Conservation (phyloP, 805 yeast species). For the Candida coquimbonensis region DNA sequence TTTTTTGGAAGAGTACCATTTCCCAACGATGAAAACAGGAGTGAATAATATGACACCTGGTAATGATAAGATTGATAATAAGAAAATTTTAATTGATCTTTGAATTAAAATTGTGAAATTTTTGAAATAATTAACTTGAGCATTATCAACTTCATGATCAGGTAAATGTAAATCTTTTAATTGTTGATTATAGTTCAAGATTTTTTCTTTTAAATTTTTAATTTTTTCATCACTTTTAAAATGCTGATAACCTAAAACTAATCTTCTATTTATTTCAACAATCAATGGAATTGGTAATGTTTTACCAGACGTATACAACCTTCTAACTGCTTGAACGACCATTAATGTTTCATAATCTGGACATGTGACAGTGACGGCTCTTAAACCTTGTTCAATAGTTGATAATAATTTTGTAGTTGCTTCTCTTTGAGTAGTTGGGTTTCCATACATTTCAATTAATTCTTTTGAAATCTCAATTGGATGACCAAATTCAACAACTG, state of each 20-base stretch:
- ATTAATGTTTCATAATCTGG: slow-evolving; percentile 93
- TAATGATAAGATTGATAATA: slow-evolving; percentile 57
- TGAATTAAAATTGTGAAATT: slow-evolving; percentile 46
- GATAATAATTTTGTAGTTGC: slow-evolving; percentile 73
- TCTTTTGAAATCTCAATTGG: slow-evolving; percentile 65
- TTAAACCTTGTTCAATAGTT: slow-evolving; percentile 65
- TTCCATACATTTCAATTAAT: slow-evolving; percentile 56
- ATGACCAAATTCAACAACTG: slow-evolving; percentile 89
- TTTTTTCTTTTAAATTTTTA: slow-evolving; percentile 50
- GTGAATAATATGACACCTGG: slow-evolving; percentile 88
- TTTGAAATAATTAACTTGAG: slow-evolving; percentile 42
- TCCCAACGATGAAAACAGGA: slow-evolving; percentile 80
- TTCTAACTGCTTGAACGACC: slow-evolving; percentile 89
- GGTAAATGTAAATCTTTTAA: slow-evolving; percentile 56
- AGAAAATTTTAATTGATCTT: slow-evolving; percentile 49
- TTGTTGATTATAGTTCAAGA: slow-evolving; percentile 61
- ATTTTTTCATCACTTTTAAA: slow-evolving; percentile 67
- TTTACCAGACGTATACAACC: slow-evolving; percentile 75
- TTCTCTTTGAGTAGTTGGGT: slow-evolving; percentile 55
- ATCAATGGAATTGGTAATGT: slow-evolving; percentile 73
- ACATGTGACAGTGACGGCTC: slow-evolving; percentile 86
- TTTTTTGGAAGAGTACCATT: slow-evolving; percentile 63
- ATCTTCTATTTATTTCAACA: slow-evolving; percentile 85
- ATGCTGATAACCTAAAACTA: slow-evolving; percentile 73
- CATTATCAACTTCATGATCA: slow-evolving; percentile 44